Conservation (phyloP, 345 rosid species). For the Tarenaya hassleriana region DNA sequence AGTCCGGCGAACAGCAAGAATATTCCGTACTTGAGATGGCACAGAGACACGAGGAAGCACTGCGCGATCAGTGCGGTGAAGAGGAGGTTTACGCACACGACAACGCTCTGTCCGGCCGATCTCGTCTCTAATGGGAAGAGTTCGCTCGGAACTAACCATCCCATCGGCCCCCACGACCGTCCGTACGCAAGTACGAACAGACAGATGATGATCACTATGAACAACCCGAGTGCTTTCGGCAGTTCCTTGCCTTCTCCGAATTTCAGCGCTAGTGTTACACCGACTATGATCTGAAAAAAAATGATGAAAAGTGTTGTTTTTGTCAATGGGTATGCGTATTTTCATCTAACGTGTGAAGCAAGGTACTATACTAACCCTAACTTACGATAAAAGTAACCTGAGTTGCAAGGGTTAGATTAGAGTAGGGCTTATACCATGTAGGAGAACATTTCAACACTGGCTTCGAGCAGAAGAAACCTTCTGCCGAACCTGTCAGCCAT, state of each 20-base stretch:
- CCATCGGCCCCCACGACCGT: constrained; percentile 95
- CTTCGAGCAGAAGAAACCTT: constrained; percentile 72
- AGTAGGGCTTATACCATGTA: constrained; percentile 52
- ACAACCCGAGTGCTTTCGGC: constrained; percentile 32
- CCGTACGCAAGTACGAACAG: constrained; percentile 76
- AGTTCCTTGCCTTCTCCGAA: constrained; percentile 59
- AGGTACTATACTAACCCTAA: no score
- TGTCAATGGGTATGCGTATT: neutral
- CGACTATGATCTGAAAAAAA: constrained; percentile 41
- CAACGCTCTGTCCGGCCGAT: constrained; percentile 88
- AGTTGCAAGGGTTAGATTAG: constrained; percentile 1
- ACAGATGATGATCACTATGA: constrained; percentile 58
- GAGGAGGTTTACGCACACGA: constrained; percentile 70
- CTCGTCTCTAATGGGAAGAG: constrained; percentile 80
- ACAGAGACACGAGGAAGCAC: constrained; percentile 61
- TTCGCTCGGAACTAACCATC: constrained; percentile 93
- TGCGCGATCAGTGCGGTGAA: constrained; percentile 86
- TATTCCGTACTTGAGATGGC: constrained; percentile 66
- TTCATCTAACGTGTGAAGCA: neutral
- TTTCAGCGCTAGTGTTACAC: constrained; percentile 52
- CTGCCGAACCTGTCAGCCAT: constrained; percentile 69
- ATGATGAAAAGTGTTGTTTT: neutral
- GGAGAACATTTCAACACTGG: constrained; percentile 61
- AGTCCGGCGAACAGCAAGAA: constrained; percentile 66
- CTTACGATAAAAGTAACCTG: constrained; percentile 12